phyloP scores from a whole-genome alignment of 257 asterid genomes.

The Capsicum pubescens region DNA sequence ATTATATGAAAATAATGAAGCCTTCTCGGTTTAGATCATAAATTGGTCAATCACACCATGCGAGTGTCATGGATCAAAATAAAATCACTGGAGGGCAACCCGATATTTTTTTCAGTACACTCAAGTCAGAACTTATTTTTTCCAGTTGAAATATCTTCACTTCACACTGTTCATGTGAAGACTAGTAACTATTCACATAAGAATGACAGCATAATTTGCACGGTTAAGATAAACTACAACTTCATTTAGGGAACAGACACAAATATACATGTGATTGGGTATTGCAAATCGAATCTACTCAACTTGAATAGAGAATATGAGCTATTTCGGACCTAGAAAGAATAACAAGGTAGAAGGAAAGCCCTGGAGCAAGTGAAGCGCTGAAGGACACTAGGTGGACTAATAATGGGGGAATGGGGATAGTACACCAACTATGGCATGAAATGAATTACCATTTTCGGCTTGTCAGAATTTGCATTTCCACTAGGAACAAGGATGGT shows the following conservation, averaged over 20 bases:
- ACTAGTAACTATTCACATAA: neutral
- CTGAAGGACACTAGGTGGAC: neutral
- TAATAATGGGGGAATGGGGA: constrained; percentile 21
- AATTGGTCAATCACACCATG: constrained; percentile 4
- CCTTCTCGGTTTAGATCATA: neutral
- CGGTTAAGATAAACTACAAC: neutral
- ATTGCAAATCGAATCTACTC: neutral
- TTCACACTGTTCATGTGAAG: neutral
- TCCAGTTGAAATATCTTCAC: neutral
- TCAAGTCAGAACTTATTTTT: neutral
- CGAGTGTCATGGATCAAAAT: neutral
- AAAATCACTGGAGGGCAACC: constrained; percentile 17
- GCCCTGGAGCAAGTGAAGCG: constrained; percentile 13
- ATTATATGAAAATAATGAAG: constrained; percentile 2
- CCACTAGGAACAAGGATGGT: constrained; percentile 60
- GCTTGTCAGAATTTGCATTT: constrained; percentile 46
- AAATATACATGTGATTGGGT: neutral
- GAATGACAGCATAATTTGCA: constrained; percentile 10
- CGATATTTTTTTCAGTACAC: neutral
- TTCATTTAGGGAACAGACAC: constrained; percentile 20
- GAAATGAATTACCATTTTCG: constrained; percentile 53
- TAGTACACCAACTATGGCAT: constrained; percentile 23
- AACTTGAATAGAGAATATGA: constrained; percentile 2
- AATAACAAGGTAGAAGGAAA: constrained; percentile 6
- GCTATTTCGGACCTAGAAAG: neutral